These are phyloP conservation scores for Imleria badia DNA, from an alignment of 768 basidiomycete genomes.

Conservation along the genomic window DNA sequence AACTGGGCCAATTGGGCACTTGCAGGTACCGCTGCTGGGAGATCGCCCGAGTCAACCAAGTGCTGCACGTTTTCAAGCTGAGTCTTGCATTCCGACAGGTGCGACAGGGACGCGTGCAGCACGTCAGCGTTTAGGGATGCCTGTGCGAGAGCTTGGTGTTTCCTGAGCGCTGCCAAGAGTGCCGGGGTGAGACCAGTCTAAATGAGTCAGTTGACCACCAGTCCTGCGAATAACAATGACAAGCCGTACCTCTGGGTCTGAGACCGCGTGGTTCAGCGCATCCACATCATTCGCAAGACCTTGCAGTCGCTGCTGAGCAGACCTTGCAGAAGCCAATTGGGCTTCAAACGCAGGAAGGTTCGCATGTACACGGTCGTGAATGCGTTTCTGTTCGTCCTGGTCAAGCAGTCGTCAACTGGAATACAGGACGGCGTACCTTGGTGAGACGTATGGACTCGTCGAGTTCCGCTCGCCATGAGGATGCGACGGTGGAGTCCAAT, in stretches of 20 bases:
- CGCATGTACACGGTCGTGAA: constrained; percentile 70
- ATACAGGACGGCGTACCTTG: constrained; percentile 48
- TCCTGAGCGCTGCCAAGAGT: constrained; percentile 52
- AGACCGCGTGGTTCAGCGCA: constrained; percentile 47
- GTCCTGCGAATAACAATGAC: background rate
- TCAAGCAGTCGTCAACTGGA: background rate
- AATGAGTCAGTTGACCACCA: constrained; percentile 7
- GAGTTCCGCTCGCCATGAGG: constrained; percentile 71
- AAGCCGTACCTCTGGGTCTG: constrained; percentile 55
- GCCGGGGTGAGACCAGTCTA: constrained; percentile 71
- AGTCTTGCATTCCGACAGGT: constrained; percentile 52
- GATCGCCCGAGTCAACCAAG: constrained; percentile 54
- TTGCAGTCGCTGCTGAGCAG: constrained; percentile 58
- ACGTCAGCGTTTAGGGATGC: constrained; percentile 55
- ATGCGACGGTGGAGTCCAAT: constrained; percentile 58
- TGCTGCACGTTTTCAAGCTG: constrained; percentile 45
- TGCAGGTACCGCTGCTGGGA: constrained; percentile 61
- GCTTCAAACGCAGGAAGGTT: constrained; percentile 63
- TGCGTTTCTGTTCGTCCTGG: constrained; percentile 47
- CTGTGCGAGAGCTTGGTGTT: constrained; percentile 65
- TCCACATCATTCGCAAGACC: constrained; percentile 55
- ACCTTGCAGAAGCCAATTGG: constrained; percentile 61
- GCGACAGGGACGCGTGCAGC: constrained; percentile 49
- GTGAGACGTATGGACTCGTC: constrained; percentile 68
- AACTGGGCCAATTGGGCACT: constrained; percentile 42